Evolutionary conservation across 495 filamentous ascomycete species (phyloP).

Genomic region (Lophium mytilinum): DNA sequence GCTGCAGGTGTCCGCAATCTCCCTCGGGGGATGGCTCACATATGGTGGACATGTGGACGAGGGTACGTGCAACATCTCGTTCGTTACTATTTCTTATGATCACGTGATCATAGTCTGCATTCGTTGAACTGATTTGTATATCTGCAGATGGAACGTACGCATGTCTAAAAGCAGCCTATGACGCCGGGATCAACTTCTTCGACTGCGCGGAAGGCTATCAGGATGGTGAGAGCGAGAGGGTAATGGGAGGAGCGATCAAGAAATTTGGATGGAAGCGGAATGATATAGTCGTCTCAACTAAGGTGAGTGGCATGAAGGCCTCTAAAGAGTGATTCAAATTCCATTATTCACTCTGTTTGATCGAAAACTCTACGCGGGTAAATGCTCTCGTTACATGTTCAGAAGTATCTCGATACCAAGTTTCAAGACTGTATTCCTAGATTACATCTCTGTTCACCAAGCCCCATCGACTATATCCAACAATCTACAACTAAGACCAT

Average conservation of each 20-base stretch:
- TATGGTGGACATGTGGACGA: slow-evolving; percentile 69
- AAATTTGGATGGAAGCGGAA: slow-evolving; percentile 66
- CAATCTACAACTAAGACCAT: no score
- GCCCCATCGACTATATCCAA: no score
- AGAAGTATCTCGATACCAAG: no score
- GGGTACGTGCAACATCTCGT: slow-evolving; percentile 35
- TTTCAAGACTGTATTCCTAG: no score
- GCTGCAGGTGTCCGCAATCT: slow-evolving; percentile 66
- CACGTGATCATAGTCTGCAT: neutral
- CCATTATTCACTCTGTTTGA: no score
- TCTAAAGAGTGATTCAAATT: no score
- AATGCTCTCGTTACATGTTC: no score
- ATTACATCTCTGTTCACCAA: no score
- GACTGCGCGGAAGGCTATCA: slow-evolving; percentile 46
- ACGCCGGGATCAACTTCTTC: slow-evolving; percentile 70
- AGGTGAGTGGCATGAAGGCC: slow-evolving; percentile 38
- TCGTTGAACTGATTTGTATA: neutral
- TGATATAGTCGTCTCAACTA: slow-evolving; percentile 80
- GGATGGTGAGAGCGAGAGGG: slow-evolving; percentile 59
- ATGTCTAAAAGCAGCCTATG: slow-evolving; percentile 69
- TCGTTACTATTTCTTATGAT: neutral
- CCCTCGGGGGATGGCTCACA: slow-evolving; percentile 68
- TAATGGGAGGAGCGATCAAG: slow-evolving; percentile 65
- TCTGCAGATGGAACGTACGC: slow-evolving; percentile 50
- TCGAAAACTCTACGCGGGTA: no score